Evolutionary conservation across 257 asterid genomes (phyloP).

Genomic region (Echium plantagineum): DNA sequence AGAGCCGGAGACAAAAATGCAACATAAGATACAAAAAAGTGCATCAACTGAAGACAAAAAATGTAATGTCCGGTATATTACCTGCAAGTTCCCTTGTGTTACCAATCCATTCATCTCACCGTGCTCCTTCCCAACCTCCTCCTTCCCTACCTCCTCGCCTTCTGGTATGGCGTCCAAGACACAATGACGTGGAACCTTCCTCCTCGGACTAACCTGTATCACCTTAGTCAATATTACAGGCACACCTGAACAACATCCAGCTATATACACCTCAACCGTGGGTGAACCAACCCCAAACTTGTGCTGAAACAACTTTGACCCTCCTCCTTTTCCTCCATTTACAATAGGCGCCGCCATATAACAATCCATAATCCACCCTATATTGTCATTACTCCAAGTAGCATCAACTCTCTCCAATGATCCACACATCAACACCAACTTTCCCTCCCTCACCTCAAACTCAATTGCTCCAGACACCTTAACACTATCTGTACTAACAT

Average conservation of each 20-base stretch:
- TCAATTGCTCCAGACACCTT: conserved; percentile 60
- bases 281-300: conserved; percentile 40
- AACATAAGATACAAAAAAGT: neutral
- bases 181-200: conserved; percentile 41
- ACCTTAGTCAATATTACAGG: conserved; percentile 59
- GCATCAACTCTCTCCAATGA: conserved; percentile 1
- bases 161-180: conserved; percentile 70
- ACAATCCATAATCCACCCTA: conserved; percentile 83
- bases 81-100: conserved; percentile 56
- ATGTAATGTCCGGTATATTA: conserved; percentile 11
- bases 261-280: conserved; percentile 64
- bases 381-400: conserved; percentile 23
- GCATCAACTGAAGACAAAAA: neutral
- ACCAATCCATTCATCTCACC: conserved; percentile 26
- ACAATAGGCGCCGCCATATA: conserved; percentile 32
- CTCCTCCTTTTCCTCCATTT: conserved; percentile 13
- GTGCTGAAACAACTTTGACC: conserved; percentile 41
- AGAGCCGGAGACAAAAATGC: too few relatives aligned
- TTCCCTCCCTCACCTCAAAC: conserved; percentile 67
- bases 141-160: conserved; percentile 62
- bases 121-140: conserved; percentile 46
- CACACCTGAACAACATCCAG: conserved; percentile 62
- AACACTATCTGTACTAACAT: conserved; percentile 71
- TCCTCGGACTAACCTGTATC: conserved; percentile 46
- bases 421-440: conserved; percentile 49